Base-by-base conservation (phyloP, 2,329 filamentous ascomycete species). In the Fusarium guadeloupense region DNA sequence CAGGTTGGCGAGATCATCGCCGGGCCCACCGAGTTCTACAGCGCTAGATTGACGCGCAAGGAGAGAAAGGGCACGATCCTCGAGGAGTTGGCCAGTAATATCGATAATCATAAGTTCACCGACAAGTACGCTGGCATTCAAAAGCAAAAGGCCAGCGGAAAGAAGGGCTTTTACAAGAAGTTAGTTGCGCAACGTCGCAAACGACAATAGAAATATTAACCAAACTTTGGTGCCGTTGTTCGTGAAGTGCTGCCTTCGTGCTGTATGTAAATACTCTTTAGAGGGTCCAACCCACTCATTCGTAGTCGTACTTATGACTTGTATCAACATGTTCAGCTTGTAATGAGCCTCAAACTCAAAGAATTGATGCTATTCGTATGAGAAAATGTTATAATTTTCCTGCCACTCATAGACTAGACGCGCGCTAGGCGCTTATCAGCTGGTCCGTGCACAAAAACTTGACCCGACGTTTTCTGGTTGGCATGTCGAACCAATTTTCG, bases 1-100 rank as follows among this genome's bases (percentile, higher is more conserved):
- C 92, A 96, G 69, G 86, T 97, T 23, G 95, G 94, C 53, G 94
- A 91, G 6, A 86, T 99, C 56, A 85, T 97, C 51, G 89, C 96
- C 70, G 93, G 93, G 1, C 89, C 93, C 2, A 93, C 92, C 1
- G 94, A 98, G 71, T 97, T 89, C 77, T 92, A 89, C 80, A 93
- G 85, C 71, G 85, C 87, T 17, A 87, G 94, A 51, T 82, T 98
- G 59, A 87, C 89, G 52, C 94, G 93, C 75, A 96, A 92, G 77
- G 91, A 98, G 68, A 86, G 92, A 66, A 96, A 96, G 80, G 85
- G 85, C 69, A 97, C 90, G 1, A 87, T 99, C 52, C 86, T 95
- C 2, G 92, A 96, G 62, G 93, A 97, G 72, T 85, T 95, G 4
- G 80, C 97, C 67, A 65, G 61, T 31, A 66, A 56, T 6, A 64